Conservation (phyloP, 768 basidiomycete genomes). For the Serendipita sp. region DNA sequence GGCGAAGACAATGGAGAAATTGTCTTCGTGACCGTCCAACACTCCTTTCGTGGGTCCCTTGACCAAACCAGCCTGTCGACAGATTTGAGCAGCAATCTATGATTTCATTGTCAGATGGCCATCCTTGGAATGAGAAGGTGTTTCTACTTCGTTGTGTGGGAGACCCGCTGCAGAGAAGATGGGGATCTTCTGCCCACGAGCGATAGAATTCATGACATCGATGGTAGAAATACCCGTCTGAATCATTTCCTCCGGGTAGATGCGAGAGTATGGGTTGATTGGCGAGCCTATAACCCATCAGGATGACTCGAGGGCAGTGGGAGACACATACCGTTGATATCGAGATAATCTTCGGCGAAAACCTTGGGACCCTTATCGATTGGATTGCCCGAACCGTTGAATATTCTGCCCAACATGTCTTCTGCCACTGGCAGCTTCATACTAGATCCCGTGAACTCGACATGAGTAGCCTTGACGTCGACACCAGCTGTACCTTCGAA, state of each 20-base stretch:
- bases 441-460: conserved; percentile 93
- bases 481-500: conserved; percentile 97
- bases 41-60: conserved; percentile 94
- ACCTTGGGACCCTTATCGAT: conserved; percentile 99
- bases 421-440: conserved; percentile 99
- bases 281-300: conserved; percentile 54
- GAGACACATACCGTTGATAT: conserved; percentile 75
- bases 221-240: conserved; percentile 99
- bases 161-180: conserved; percentile 99
- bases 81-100: conserved; percentile 98
- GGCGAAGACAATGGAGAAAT: conserved; percentile 98
- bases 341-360: conserved; percentile 97
- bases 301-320: conserved; percentile 4
- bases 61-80: conserved; percentile 95
- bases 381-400: conserved; percentile 96
- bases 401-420: conserved; percentile 97
- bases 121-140: background rate
- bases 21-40: conserved; percentile 98
- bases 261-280: conserved; percentile 94
- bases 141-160: conserved; percentile 86
- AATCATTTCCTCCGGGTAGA: conserved; percentile 99
- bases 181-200: conserved; percentile 98
- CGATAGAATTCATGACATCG: conserved; percentile 96
- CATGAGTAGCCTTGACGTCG: conserved; percentile 92
- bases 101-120: conserved; percentile 8